phyloP scores from a whole-genome alignment of 2,329 filamentous ascomycete species.

The Endothia cerciana region DNA sequence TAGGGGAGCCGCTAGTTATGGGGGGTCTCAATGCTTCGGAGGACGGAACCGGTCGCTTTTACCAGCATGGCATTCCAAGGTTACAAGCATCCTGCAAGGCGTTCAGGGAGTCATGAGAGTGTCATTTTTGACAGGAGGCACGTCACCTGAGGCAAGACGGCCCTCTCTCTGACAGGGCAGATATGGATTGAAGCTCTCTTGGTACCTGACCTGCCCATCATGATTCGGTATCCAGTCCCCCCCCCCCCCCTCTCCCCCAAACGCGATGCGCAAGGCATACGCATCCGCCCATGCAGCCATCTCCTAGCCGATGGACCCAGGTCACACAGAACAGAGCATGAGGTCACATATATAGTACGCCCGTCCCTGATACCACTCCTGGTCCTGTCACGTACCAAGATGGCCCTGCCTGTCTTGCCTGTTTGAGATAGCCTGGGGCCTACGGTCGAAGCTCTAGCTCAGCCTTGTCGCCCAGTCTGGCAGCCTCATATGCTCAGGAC shows the following conservation, averaged over 20 bases:
- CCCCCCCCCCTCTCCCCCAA: neutral
- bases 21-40: too few relatives aligned
- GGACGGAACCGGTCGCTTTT: neutral
- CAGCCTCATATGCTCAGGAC: too few relatives aligned
- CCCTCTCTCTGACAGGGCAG: neutral
- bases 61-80: neutral
- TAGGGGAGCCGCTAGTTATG: too few relatives aligned
- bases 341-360: too few relatives aligned
- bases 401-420: too few relatives aligned
- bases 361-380: too few relatives aligned
- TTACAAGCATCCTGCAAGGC: conserved; percentile 12
- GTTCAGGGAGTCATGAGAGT: conserved; percentile 1
- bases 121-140: neutral
- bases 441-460: too few relatives aligned
- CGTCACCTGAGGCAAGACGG: neutral
- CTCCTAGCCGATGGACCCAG: neutral
- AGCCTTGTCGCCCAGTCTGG: too few relatives aligned
- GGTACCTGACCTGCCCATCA: neutral
- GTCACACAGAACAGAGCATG: neutral
- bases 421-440: too few relatives aligned
- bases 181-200: neutral
- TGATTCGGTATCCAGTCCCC: neutral
- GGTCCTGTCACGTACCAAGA: too few relatives aligned
- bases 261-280: neutral
- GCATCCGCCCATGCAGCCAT: neutral